Conservation (phyloP, 345 rosid species). For the Gossypium turneri region DNA sequence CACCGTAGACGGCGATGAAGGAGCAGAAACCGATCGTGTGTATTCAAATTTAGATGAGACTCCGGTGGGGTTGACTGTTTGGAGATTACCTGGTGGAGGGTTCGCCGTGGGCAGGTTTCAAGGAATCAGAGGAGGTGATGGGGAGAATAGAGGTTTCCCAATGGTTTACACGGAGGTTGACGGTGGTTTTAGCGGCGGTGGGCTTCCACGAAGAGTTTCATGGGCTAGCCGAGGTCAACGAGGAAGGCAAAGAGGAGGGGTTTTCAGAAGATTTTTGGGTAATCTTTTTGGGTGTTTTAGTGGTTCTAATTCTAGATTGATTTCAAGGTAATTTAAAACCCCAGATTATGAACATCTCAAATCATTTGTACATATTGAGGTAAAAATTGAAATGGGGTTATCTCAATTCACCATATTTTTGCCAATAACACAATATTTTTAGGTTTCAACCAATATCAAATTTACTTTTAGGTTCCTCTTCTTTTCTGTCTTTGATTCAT, state of each 20-base stretch:
- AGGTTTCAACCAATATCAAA: too few species aligned
- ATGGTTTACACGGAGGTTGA: constrained; percentile 92
- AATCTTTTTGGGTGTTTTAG: constrained; percentile 56
- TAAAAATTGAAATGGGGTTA: not conserved
- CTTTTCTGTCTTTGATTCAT: constrained; percentile 13
- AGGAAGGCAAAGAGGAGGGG: constrained; percentile 51
- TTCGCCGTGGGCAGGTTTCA: constrained; percentile 89
- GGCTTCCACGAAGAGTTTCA: constrained; percentile 67
- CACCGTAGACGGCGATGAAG: constrained; percentile 10
- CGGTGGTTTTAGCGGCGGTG: constrained; percentile 65
- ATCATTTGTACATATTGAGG: constrained; percentile 20
- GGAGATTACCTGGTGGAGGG: constrained; percentile 95
- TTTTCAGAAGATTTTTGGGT: constrained; percentile 40
- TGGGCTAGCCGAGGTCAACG: constrained; percentile 61
- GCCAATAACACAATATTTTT: not conserved
- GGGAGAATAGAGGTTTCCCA: constrained; percentile 63
- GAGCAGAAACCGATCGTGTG: not conserved
- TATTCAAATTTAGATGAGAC: constrained; percentile 27
- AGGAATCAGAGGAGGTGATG: constrained; percentile 68
- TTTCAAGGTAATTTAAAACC: not conserved
- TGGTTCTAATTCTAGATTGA: constrained; percentile 30
- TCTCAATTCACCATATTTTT: not conserved
- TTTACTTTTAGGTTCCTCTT: not conserved
- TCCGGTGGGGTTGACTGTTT: constrained; percentile 78
- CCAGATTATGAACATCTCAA: not conserved